Base-by-base conservation (phyloP, 139 green algal genomes). In the Tetradesmus obliquus region DNA sequence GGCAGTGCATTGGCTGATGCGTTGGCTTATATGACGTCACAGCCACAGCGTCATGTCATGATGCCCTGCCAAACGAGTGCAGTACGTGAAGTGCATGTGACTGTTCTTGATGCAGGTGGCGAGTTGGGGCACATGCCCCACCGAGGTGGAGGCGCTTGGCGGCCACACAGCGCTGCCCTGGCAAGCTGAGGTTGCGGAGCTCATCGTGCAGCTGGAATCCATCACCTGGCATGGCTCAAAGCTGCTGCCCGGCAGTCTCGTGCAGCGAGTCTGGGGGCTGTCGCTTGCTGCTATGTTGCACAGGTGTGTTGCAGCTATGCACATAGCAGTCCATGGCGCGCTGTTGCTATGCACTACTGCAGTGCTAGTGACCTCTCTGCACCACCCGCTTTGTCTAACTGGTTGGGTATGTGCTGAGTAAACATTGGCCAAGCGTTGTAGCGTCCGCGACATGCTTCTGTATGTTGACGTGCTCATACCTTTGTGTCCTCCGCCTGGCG, bases 121-220 rank as follows among this genome's bases (percentile, higher is more conserved):
- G 10, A 22, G 10, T 22, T 72, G 62, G 62, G 62, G 62, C 62
- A 10, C 2, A 5, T 72, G 62, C 62, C 62, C 62, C 8, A 72
- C 10, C 10, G 3, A 5, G 7, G 10, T 19, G 17, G 62, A 72
- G 62, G 10, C 62, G 10, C 7, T 19, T 20, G 62, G 7, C 10
- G 62, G 62, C 10, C 62, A 72, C 62, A 72, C 72, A 53, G 72
- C 72, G n/a, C 24, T 84, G 45, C 79, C 79, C 20, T 84, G 79
- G 79, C 32, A 84, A 5, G 79, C 79, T n/a, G 79, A 84, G 45
- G 24, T 57, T 84, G 79, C 79, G 22, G 79, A 84, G 79, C 79
- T 84, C 20, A n/a, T n/a, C 6, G 45, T 84, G 32, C 79, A 84
- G 79, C 79, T 84, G 45, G 24, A 84, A 32, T 57, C 45, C 4